A percentile compares a stretch with the other conserved stretches of the same genome.
Conservation (phyloP, 169 alveolate genomes). For the Cytauxzoon felis region DNA sequence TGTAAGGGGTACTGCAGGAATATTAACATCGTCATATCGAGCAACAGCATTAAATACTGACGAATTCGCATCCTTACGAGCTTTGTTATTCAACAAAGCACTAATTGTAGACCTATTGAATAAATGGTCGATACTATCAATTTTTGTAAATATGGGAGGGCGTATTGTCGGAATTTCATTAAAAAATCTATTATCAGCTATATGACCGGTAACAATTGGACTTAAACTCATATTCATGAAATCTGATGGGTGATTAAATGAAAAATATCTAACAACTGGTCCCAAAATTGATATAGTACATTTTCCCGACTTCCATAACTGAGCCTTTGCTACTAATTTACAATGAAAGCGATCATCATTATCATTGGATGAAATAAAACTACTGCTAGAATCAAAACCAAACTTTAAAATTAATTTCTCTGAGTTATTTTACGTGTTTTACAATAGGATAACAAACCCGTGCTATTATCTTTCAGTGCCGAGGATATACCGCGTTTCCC, state of each 20-base stretch:
- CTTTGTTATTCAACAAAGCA: slow-evolving; percentile 2
- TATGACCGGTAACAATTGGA: slow-evolving; percentile 41
- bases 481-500: slow-evolving; percentile 30
- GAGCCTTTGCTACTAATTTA: slow-evolving; percentile 22
- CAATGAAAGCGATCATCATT: slow-evolving; percentile 36
- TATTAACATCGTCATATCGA: slow-evolving; percentile 29
- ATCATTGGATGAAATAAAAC: slow-evolving; percentile 14
- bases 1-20: slow-evolving; percentile 47
- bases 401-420: slow-evolving; percentile 40
- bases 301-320: slow-evolving; percentile 35
- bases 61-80: neutral
- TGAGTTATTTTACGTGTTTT: neutral
- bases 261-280: slow-evolving; percentile 18
- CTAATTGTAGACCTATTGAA: slow-evolving; percentile 2
- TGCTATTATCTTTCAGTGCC: slow-evolving; percentile 6
- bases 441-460: neutral
- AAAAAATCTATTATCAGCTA: neutral
- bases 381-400: slow-evolving; percentile 24
- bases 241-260: slow-evolving; percentile 54
- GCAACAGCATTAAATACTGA: slow-evolving; percentile 49
- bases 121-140: slow-evolving; percentile 19
- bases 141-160: slow-evolving; percentile 57
- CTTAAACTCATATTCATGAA: slow-evolving; percentile 20
- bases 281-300: slow-evolving; percentile 44
- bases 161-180: neutral